Evolutionary conservation across 805 yeast genomes (phyloP).

Genomic region (Candida germanica): DNA sequence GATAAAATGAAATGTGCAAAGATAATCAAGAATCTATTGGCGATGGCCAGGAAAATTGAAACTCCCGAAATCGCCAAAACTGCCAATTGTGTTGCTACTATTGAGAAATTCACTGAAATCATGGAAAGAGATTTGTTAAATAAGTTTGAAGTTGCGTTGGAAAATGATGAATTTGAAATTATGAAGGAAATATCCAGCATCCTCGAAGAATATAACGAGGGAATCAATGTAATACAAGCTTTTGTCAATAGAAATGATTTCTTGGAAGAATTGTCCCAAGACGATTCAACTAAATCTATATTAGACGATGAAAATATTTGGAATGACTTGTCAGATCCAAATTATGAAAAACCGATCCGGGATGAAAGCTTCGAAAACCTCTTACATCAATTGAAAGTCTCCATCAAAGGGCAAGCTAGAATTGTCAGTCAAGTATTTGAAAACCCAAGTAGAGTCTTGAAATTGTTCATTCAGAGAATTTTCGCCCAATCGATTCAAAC

Average conservation of each 20-base stretch:
- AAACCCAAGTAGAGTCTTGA: constrained; percentile 64
- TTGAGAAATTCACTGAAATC: constrained; percentile 69
- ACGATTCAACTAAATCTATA: constrained; percentile 15
- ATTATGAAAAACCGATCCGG: constrained; percentile 42
- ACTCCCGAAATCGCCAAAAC: constrained; percentile 50
- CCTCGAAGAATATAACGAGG: constrained; percentile 78
- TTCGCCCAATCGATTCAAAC: constrained; percentile 69
- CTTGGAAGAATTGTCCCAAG: constrained; percentile 43
- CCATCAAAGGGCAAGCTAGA: constrained; percentile 69
- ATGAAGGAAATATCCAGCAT: constrained; percentile 77
- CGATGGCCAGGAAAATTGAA: constrained; percentile 62
- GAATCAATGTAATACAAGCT: constrained; percentile 74
- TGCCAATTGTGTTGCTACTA: constrained; percentile 34
- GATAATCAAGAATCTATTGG: constrained; percentile 60
- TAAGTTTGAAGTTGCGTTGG: constrained; percentile 72
- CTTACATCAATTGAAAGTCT: constrained; percentile 51
- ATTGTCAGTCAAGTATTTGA: constrained; percentile 72
- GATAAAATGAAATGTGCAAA: constrained; percentile 68
- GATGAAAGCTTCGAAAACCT: constrained; percentile 52
- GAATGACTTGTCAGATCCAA: constrained; percentile 60
- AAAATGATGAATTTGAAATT: constrained; percentile 60
- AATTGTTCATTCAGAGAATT: constrained; percentile 68
- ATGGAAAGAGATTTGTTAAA: constrained; percentile 72
- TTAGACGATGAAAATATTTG: constrained; percentile 52
- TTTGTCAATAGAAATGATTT: constrained; percentile 81